Evolutionary conservation across 1,284 basidiomycete genomes (phyloP), one percentile per base, ranked within the genome.

Genomic region (Xerocomus amazonicus): DNA sequence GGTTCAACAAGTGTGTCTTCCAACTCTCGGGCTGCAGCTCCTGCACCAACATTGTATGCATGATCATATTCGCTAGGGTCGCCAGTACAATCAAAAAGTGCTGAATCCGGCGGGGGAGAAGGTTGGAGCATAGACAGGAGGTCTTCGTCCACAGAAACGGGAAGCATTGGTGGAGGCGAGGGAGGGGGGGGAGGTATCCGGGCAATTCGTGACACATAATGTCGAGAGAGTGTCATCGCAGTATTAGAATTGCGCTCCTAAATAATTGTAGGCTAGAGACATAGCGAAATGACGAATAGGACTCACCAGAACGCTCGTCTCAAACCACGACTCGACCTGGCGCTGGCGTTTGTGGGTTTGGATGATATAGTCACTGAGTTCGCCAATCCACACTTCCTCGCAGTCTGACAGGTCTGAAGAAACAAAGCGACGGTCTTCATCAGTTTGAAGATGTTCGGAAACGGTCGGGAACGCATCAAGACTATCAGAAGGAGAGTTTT

Each of bases 321-420:
- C 81, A 58, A 88, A 90, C 74, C 79, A 87, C 37, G 80, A 74
- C 52, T 83, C 82, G 2, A 89, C 77, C 56, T 86, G 80, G 42
- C 78, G 79, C 64, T 81, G 79, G 43, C 87, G 80, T 60, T 81
- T 82, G 60, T 84, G 81, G 2, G 84, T 87, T 60, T 88, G 83
- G 31, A 82, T 61, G 47, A 80, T 73, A 60, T 90, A 90, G 50
- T 79, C 77, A 45, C 76, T 74, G 13, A 90, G 72, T 57, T 87
- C 87, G 29, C 71, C 73, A 45, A 74, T 69, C 87, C 87, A 90
- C 9, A 90, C 62, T 52, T 90, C 88, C 56, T 79, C 77, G 56
- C 81, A 87, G 53, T 89, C 88, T 32, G 87, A 86, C 47, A 90
- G 68, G 72, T 90, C 88, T 19, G 88, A 87, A 17, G 87, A 87